Base-by-base conservation (phyloP, 2,329 filamentous ascomycete species). In the Bipolaris cookei region DNA sequence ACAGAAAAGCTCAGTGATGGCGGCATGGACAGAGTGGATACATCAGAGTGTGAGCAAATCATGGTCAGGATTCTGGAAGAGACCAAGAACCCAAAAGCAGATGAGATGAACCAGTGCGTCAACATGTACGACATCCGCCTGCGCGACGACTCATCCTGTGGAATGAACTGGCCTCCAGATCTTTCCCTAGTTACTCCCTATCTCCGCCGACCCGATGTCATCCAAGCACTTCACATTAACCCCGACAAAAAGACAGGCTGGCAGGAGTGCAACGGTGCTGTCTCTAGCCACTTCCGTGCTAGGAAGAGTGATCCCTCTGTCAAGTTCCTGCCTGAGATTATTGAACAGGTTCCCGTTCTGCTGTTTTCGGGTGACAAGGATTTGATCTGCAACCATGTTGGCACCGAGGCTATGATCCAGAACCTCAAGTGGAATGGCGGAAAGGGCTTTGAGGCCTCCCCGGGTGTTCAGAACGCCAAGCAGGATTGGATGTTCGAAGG, bases 81-180 rank as follows among this genome's bases (percentile, higher is more conserved):
- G 45, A 93, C 91, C 2, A 79, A 82, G 56, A 82, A 84, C 50
- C 80, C 79, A 34, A 80, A 80, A 13, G 80, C 82, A 18, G 76
- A 84, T 54, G 81, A 83, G 47, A 75, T 84, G 39, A 69, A 76
- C 16, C 76, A 86, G 69, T 99, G 96, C 76, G 76, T 88, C 74
- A 99, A 99, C 79, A 97, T 98, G 91, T 99, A 99, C 77, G 95
- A 99, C 75, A 85, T 98, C 51, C 91, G 94, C 44, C 83, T 97
- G 44, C 88, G 83, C 62, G 95, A 99, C 76, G 80, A 80, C 6
- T 90, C 91, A 4, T 89, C 88, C 61, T 99, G 95, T 76, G 95
- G 95, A 65, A 97, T 97, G 93, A 94, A 92, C 79, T 99, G 96
- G 96, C 95, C 95, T 30, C 90, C 92, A 63, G 95, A 99, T 78